A percentile compares a stretch with the other conserved stretches of the same genome.
Conservation (phyloP, 164 flowering plant genomes). For the Pachysandra terminalis region DNA sequence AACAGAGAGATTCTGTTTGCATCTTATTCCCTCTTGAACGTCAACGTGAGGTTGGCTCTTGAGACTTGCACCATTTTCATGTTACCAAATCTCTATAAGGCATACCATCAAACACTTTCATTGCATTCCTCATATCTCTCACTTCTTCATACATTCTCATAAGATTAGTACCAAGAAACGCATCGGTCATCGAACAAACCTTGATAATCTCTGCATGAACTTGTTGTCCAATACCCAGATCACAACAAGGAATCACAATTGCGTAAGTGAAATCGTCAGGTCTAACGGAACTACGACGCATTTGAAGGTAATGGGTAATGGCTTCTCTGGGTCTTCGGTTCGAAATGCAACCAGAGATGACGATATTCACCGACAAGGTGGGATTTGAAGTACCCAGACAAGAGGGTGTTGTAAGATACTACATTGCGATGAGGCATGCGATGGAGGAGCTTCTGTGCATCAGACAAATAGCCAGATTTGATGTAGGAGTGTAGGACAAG, state of each 20-base stretch:
- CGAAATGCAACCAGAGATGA: constrained; percentile 16
- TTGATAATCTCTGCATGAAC: constrained; percentile 22
- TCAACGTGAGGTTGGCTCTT: no score
- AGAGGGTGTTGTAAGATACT: constrained; percentile 23
- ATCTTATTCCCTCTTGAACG: no score
- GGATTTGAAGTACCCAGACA: constrained; percentile 16
- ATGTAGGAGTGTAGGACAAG: constrained; percentile 23
- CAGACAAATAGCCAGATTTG: constrained; percentile 13
- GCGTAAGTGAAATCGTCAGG: constrained; percentile 24
- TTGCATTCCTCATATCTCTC: constrained; percentile 19
- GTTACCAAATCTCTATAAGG: constrained; percentile 25
- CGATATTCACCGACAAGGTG: constrained; percentile 13
- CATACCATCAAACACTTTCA: constrained; percentile 25
- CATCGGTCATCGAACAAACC: constrained; percentile 18
- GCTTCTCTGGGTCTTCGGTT: constrained; percentile 16
- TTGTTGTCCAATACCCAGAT: constrained; percentile 21
- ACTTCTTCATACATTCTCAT: constrained; percentile 18
- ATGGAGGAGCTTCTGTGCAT: constrained; percentile 19
- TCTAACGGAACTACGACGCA: constrained; percentile 9
- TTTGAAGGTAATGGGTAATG: constrained; percentile 16
- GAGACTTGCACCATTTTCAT: no score
- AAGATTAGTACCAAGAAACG: constrained; percentile 23
- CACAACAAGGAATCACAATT: constrained; percentile 19
- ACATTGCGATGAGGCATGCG: constrained; percentile 19
- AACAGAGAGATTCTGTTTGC: no score